Evolutionary conservation across 176 grass and related monocot species (phyloP), one percentile per base, ranked within the genome.

Genomic region (Luzula sylvatica): DNA sequence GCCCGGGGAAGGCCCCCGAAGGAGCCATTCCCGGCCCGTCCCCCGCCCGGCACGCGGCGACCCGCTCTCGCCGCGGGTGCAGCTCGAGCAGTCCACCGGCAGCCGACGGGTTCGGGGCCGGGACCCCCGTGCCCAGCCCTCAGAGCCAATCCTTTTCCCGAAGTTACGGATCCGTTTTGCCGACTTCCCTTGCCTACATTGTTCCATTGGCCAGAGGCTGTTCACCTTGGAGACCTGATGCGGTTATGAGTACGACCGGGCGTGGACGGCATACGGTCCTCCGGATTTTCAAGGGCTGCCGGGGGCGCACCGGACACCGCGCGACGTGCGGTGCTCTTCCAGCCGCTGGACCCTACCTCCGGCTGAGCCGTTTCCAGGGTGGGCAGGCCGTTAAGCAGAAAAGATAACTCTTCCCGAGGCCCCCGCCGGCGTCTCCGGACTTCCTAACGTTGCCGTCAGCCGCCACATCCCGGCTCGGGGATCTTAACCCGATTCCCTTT

Each of bases 141-240:
- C n/a, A n/a, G 72, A 75, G 72, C 72, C 72, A 75, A 75, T 75
- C 72, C 72, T 75, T 75, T 67, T 75, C 72, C 72, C 61, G 72
- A 75, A 67, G 61, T 59, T 67, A 75, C 72, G 61, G 52, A 75
- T 75, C 72, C 52, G 38, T 75, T 67, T 75, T 75, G 72, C 61
- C 61, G 61, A 67, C 72, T 75, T 65, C 48, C 70, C 70, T 73
- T 73, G 70, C 70, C 70, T 65, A 73, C 70, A 73, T 73, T 73
- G 16, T 73, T 73, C 70, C 70, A 72, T 72, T 39, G 69, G 69
- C 69, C 69, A 72, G 69, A 72, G 69, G 69, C 55, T 72, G 57
- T 73, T 73, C 69, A 73, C 69, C 69, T 73, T 65, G 69, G 69
- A 73, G 69, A 73, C 69, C 58, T 73, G 69, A 73, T 73, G 69